Base-by-base conservation (phyloP, 495 filamentous ascomycete genomes). In the Cenococcum geophilum region DNA sequence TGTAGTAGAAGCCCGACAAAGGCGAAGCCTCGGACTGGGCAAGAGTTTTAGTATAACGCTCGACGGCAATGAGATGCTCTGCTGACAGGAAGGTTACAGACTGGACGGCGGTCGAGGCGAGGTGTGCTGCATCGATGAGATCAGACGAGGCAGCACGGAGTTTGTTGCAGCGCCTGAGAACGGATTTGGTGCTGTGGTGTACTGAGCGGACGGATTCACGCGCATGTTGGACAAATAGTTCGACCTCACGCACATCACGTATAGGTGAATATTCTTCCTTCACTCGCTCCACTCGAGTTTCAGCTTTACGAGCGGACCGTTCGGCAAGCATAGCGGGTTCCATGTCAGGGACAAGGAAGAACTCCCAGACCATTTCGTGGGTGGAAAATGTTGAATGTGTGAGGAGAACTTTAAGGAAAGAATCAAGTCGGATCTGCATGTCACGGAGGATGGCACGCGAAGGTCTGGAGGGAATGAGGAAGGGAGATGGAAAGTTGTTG, bases 311-410 rank as follows among this genome's bases (percentile, higher is more conserved):
- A 42, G 82, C 85, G 63, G 88, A 93, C 27, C 95, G 82, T 70
- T 96, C 88, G 22, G 86, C 89, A 83, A 97, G 91, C 83, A 88
- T 87, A 16, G 91, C 84, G 3, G 89, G 82, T 67, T 96, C 91
- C 20, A 97, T 80, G 59, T 99, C 95, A 1, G 95, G 95, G 16
- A 97, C 92, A 1, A 99, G 82, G 73, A 99, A 95, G 75, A 99
- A 99, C 67, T 99, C 95, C 95, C 95, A 99, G 6, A 99, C 78
- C 80, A 97, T 89, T 76, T 99, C 95, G 70, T 97, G 95, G 0
- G 89, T 97, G 0, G 90, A 84, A 72, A 99, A 97, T 5, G 93
- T 97, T 2, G 95, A 88, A 69, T 99, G 95, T 0, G 83, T 77
- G 35, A 99, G 78, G 22, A 99, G 79, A 8, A 91, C 88, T 49